These are phyloP conservation scores for Aspergillus sp. DNA, from an alignment of 2,329 filamentous ascomycete genomes.

Conservation along the genomic window DNA sequence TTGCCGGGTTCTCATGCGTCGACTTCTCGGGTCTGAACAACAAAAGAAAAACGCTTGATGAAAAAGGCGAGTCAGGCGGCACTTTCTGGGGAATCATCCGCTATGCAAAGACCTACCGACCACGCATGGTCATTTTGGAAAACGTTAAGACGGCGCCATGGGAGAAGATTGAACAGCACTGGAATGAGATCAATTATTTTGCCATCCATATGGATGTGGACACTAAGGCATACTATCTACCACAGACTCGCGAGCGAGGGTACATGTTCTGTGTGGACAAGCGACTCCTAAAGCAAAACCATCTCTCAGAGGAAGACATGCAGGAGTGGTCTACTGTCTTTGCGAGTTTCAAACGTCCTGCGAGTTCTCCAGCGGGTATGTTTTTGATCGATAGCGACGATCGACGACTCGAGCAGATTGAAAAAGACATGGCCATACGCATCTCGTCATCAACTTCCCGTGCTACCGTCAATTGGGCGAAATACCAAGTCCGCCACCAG, in stretches of 20 bases:
- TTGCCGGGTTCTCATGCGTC: conserved; percentile 72
- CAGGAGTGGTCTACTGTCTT: conserved; percentile 41
- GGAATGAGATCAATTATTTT: conserved; percentile 52
- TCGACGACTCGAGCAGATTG: conserved; percentile 47
- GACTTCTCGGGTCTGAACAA: conserved; percentile 68
- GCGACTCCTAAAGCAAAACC: conserved; percentile 13
- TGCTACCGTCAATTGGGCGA: conserved; percentile 25
- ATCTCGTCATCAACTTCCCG: conserved; percentile 14
- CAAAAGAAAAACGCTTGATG: conserved; percentile 45
- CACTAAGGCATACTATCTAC: conserved; percentile 68
- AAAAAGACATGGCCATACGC: conserved; percentile 42
- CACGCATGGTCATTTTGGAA: conserved; percentile 65
- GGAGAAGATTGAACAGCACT: conserved; percentile 45
- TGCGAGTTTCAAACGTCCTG: conserved; percentile 46
- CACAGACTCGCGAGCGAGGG: conserved; percentile 61
- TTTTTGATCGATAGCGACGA: conserved; percentile 59
- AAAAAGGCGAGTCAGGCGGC: conserved; percentile 59
- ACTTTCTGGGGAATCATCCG: conserved; percentile 60
- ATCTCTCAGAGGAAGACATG: conserved; percentile 19
- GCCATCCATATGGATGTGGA: conserved; percentile 51
- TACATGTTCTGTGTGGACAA: conserved; percentile 57
- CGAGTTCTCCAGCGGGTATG: conserved; percentile 58
- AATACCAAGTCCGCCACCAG: conserved; percentile 57
- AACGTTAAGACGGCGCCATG: conserved; percentile 64
- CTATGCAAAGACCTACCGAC: conserved; percentile 53